Percentiles rank a stretch among this genome's conserved stretches.
These are phyloP conservation scores for Atalantia buxifolia DNA, from an alignment of 345 rosid species.

Conservation along the genomic window DNA sequence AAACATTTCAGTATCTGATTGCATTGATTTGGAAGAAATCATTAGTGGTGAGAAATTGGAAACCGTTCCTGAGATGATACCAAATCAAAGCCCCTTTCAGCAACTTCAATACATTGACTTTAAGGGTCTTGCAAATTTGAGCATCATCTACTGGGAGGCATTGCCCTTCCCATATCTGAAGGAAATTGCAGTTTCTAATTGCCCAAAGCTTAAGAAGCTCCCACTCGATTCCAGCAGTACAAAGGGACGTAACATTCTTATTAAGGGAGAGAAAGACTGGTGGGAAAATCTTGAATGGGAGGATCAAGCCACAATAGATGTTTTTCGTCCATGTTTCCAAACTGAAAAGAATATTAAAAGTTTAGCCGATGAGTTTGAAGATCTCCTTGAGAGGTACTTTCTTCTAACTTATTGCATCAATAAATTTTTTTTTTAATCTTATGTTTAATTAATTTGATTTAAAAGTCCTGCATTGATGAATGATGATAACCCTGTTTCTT, in stretches of 20 bases:
- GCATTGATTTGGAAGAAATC: constrained; percentile 17
- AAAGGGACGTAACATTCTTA: constrained; percentile 1
- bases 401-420: too few species aligned
- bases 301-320: not conserved
- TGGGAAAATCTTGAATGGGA: not conserved
- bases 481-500: too few species aligned
- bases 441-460: too few species aligned
- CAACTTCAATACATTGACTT: constrained; percentile 12
- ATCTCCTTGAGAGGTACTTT: too few species aligned
- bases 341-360: too few species aligned
- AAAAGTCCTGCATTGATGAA: too few species aligned
- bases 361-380: too few species aligned
- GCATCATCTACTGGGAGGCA: constrained; percentile 12
- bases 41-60: constrained; percentile 8
- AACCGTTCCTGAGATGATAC: too few species aligned
- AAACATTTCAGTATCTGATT: not conserved
- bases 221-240: constrained; percentile 21
- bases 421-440: too few species aligned
- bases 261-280: not conserved
- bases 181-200: not conserved
- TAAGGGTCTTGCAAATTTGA: not conserved
- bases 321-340: not conserved
- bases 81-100: constrained; percentile 6
- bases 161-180: constrained; percentile 11
- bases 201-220: constrained; percentile 26